Base-by-base conservation (phyloP, 1,284 basidiomycete genomes). In the Cryptococcus amylolentus region DNA sequence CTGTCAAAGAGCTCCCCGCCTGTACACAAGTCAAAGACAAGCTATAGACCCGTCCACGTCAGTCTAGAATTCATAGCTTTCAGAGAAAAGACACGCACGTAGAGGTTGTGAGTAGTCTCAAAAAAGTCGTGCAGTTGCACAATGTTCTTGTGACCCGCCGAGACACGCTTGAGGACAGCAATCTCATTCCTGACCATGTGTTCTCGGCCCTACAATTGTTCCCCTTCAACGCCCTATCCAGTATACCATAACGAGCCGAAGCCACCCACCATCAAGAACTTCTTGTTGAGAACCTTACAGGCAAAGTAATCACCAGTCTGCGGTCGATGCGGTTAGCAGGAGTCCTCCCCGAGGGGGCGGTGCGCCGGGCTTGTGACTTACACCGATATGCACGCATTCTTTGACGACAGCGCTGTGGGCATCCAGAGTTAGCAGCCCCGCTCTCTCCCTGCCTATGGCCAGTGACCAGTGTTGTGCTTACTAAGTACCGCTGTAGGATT, bases 1-100 rank as follows among this genome's bases (percentile, higher is more conserved):
- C 96, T 85, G 77, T 98, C 95, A 70, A 98, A 98, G 20, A 98
- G 85, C 78, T 98, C 95, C 44, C 95, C 96, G 50, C 95, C 95
- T 0, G 91, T 95, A 80, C 96, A 98, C 13, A 98, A 84, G 77
- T 97, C 95, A 73, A 96, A 97, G 65, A 89, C 89, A 58, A 98
- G 87, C 74, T 76, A 51, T n/a, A 79, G 43, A 35, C 7, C 28
- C 14, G 37, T 59, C 48, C 18, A 9, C 18, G 35, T 20, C 7
- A 14, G 6, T 2, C 37, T 13, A 23, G 4, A 3, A 27, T 10
- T 18, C 12, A 38, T 13, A 7, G 2, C 8, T 7, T 9, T 6
- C 3, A 13, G n/a, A 39, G 20, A 18, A 12, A 14, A 39, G 20
- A 14, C 8, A 60, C 70, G 54, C 40, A 77, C 75, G 72, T 92